A percentile compares a stretch with the other conserved stretches of the same genome.
Conservation (phyloP, 371 early-diverging fungal genomes). For the Mucor indicus region DNA sequence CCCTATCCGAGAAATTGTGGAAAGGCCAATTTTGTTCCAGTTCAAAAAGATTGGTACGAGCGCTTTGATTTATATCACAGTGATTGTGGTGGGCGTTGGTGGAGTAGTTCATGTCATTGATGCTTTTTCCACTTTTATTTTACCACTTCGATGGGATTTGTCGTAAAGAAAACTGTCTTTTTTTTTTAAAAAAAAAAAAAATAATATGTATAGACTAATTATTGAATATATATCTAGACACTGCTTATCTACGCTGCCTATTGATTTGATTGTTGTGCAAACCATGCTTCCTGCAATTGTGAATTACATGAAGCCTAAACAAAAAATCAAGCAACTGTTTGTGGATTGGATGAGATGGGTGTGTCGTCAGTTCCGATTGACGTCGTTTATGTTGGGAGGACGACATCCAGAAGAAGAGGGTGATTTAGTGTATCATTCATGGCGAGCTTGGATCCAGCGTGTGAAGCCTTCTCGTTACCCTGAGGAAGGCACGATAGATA, state of each 20-base stretch:
- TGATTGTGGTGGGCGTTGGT: constrained; percentile 70
- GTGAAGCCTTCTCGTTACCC: constrained; percentile 3
- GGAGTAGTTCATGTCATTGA: constrained; percentile 44
- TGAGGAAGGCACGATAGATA: constrained; percentile 48
- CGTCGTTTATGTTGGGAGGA: constrained; percentile 81
- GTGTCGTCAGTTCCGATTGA: constrained; percentile 62
- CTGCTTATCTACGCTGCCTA: constrained; percentile 72
- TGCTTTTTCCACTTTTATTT: constrained; percentile 15
- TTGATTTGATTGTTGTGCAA: constrained; percentile 73
- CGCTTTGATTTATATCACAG: constrained; percentile 69
- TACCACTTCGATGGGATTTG: constrained; percentile 54
- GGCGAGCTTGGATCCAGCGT: constrained; percentile 11
- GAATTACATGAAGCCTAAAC: constrained; percentile 48
- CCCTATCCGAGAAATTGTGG: constrained; percentile 87
- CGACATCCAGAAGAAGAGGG: constrained; percentile 58
- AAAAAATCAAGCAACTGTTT: constrained; percentile 39
- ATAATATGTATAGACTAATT: background rate
- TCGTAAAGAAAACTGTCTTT: constrained; percentile 21
- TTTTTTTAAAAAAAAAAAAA: background rate
- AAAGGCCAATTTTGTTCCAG: constrained; percentile 71
- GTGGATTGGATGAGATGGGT: constrained; percentile 59
- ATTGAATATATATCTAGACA: constrained; percentile 50
- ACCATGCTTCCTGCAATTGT: constrained; percentile 64
- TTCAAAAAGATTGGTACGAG: constrained; percentile 77
- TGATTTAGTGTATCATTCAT: constrained; percentile 7